Conservation (phyloP, 2,329 filamentous ascomycete genomes). For the Fusarium sp. region DNA sequence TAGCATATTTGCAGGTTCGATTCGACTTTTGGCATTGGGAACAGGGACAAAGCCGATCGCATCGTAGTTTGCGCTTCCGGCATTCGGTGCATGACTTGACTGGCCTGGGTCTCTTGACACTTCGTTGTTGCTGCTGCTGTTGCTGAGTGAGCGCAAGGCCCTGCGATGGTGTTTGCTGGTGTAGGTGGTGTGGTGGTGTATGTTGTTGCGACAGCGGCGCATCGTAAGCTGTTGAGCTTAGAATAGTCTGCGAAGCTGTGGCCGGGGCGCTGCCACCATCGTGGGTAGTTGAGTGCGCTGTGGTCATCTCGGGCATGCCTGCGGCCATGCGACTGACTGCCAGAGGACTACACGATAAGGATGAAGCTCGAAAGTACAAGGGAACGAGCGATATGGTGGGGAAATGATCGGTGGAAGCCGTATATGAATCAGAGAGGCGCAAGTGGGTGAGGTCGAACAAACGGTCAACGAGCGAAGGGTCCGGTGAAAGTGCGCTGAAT, state of each 20-base stretch:
- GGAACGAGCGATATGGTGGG: background rate
- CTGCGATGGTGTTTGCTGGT: conserved; percentile 41
- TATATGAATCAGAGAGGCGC: conserved; percentile 4
- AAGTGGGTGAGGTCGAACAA: conserved; percentile 7
- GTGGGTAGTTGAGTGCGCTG: conserved; percentile 37
- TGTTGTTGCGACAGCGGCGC: conserved; percentile 40
- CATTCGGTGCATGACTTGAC: conserved; percentile 67
- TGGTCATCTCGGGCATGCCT: conserved; percentile 34
- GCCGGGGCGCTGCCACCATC: conserved; percentile 30
- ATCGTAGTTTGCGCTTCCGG: conserved; percentile 65
- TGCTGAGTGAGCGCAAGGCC: conserved; percentile 35
- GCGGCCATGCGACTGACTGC: conserved; percentile 6
- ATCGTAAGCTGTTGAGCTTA: conserved; percentile 39
- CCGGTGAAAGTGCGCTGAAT: conserved; percentile 9
- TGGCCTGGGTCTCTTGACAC: conserved; percentile 63
- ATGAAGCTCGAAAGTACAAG: background rate
- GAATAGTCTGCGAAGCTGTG: conserved; percentile 21
- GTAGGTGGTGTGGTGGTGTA: conserved; percentile 43
- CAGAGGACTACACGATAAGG: background rate
- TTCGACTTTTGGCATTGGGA: conserved; percentile 68
- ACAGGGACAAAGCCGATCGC: conserved; percentile 65
- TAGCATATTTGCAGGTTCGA: conserved; percentile 62
- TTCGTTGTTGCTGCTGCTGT: conserved; percentile 50
- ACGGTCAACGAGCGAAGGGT: conserved; percentile 14
- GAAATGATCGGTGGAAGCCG: conserved; percentile 3